Conservation (phyloP, 2,329 filamentous ascomycete genomes). For the Epichloe gansuensis region DNA sequence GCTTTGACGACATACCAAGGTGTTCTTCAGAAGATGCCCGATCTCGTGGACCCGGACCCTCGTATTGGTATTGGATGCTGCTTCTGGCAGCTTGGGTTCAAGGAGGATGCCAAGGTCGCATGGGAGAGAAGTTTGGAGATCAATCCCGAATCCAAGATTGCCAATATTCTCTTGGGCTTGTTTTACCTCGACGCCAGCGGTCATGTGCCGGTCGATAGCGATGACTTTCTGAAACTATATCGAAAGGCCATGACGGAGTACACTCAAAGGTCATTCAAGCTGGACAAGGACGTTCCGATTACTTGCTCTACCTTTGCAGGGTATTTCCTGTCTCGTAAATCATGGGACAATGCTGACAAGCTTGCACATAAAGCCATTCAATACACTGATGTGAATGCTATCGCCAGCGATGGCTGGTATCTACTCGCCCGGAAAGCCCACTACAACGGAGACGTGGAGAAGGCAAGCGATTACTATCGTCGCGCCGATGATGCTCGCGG, state of each 20-base stretch:
- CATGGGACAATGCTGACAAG: conserved; percentile 68
- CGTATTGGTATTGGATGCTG: conserved; percentile 93
- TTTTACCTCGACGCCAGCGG: conserved; percentile 83
- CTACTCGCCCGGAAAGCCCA: conserved; percentile 85
- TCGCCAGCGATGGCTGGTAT: conserved; percentile 97
- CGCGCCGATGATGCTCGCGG: conserved; percentile 85
- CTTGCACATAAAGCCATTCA: conserved; percentile 89
- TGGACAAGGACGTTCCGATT: conserved; percentile 81
- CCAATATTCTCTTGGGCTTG: conserved; percentile 77
- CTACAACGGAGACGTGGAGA: conserved; percentile 59
- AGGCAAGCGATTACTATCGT: conserved; percentile 75
- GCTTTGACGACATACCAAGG: conserved; percentile 78
- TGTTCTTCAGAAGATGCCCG: conserved; percentile 72
- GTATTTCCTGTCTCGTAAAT: conserved; percentile 78
- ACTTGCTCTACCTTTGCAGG: conserved; percentile 82
- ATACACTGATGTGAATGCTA: conserved; percentile 87
- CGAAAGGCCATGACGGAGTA: conserved; percentile 91
- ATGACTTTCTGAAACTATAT: conserved; percentile 73
- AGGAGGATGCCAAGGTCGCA: conserved; percentile 77
- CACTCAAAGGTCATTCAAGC: conserved; percentile 84
- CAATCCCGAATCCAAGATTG: conserved; percentile 71
- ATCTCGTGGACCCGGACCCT: conserved; percentile 83
- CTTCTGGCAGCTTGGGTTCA: conserved; percentile 92
- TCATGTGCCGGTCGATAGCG: conserved; percentile 68
- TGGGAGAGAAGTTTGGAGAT: conserved; percentile 84